A percentile compares a stretch with the other conserved stretches of the same genome.
Evolutionary conservation across 2,329 filamentous ascomycete species (phyloP).

Genomic region (Botrytis deweyae): DNA sequence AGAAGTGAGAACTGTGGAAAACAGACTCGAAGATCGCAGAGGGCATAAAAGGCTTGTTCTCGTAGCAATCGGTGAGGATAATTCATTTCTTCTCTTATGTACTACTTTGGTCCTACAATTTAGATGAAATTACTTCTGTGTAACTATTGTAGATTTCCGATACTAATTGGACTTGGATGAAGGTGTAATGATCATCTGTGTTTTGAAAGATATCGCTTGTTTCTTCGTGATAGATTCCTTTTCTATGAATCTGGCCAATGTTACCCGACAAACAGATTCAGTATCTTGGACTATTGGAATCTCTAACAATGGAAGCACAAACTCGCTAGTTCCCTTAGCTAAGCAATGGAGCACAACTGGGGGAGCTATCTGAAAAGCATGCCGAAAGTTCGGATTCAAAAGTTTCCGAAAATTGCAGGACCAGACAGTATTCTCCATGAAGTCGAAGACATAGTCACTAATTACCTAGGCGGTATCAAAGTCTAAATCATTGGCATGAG

Average conservation of each 20-base stretch:
- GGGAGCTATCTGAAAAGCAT: not conserved
- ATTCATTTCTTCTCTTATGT: constrained; percentile 11
- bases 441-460: not conserved
- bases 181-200: not conserved
- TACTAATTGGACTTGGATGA: not conserved
- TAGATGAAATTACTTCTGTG: constrained; percentile 6
- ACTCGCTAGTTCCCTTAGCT: not conserved
- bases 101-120: not conserved
- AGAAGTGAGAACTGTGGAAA: not conserved
- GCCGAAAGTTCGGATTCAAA: not conserved
- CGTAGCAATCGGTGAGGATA: not conserved
- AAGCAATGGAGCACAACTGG: not conserved
- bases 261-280: not conserved
- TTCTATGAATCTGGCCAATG: not conserved
- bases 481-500: not conserved
- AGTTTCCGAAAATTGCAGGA: not conserved
- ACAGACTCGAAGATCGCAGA: not conserved
- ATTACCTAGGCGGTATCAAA: not conserved
- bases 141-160: not conserved
- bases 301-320: not conserved
- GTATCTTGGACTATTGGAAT: not conserved
- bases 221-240: not conserved
- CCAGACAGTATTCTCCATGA: not conserved
- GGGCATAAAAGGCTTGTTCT: not conserved
- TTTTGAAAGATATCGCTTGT: not conserved